Conservation (phyloP, 1,284 basidiomycete species). For the Leccinum subatratum region DNA sequence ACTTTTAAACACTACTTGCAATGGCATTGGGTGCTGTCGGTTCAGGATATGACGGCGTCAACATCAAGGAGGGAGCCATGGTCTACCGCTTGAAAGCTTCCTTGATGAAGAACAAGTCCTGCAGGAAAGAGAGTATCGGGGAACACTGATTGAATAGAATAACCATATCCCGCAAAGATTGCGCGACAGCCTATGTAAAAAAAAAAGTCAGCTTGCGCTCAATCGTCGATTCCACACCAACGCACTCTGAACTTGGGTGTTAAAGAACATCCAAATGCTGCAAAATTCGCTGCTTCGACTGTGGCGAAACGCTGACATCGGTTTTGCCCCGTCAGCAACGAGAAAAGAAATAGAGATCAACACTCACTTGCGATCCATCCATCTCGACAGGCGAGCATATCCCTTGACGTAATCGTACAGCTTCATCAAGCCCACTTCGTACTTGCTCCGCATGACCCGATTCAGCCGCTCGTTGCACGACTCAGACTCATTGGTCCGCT, state of each 20-base stretch:
- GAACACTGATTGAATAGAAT: neutral
- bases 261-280: conserved; percentile 63
- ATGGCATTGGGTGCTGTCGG: no score
- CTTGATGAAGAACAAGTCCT: conserved; percentile 94
- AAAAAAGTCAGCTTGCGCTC: neutral
- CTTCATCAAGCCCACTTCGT: conserved; percentile 90
- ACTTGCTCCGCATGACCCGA: conserved; percentile 93
- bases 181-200: neutral
- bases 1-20: no score
- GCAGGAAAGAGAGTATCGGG: neutral
- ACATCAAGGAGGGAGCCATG: no score
- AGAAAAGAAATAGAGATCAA: neutral
- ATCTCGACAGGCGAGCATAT: conserved; percentile 81
- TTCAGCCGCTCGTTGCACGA: conserved; percentile 87
- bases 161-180: neutral
- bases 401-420: conserved; percentile 97
- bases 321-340: neutral
- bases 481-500: conserved; percentile 90
- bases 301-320: conserved; percentile 67
- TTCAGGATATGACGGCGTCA: no score
- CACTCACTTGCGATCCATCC: conserved; percentile 72
- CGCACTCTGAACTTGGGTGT: neutral
- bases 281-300: conserved; percentile 85
- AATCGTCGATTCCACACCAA: neutral
- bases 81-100: conserved; percentile 85